Percentiles rank a stretch among this genome's conserved stretches.
Conservation (phyloP, 208 protist genomes). For the Leishmania amazonensis region DNA sequence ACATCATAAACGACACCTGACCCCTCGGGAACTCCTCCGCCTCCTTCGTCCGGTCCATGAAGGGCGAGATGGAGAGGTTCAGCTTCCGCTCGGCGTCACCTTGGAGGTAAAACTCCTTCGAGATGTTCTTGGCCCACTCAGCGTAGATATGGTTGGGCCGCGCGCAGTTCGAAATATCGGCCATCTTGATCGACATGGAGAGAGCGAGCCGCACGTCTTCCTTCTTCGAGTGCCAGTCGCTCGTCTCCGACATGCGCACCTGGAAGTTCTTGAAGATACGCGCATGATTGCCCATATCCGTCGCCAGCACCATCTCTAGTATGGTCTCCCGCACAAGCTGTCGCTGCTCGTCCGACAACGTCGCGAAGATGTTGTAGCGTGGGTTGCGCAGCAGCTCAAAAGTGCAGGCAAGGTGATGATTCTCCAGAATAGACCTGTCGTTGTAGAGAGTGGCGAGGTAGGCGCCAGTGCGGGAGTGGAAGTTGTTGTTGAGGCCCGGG, state of each 20-base stretch:
- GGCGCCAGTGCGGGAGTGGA: slow-evolving; percentile 92
- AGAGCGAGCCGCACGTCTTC: slow-evolving; percentile 90
- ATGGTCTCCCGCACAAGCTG: slow-evolving; percentile 86
- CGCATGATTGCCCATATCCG: slow-evolving; percentile 94
- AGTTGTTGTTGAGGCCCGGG: slow-evolving; percentile 97
- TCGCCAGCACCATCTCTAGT: slow-evolving; percentile 93
- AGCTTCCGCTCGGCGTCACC: slow-evolving; percentile 89
- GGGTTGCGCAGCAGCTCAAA: slow-evolving; percentile 87
- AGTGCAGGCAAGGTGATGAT: slow-evolving; percentile 90
- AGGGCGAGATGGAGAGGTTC: slow-evolving; percentile 88
- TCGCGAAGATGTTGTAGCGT: slow-evolving; percentile 85
- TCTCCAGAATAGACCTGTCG: slow-evolving; percentile 94
- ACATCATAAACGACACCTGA: slow-evolving; percentile 94
- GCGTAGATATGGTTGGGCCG: slow-evolving; percentile 87
- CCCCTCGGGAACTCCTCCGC: slow-evolving; percentile 85
- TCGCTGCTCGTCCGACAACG: slow-evolving; percentile 76
- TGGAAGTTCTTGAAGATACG: slow-evolving; percentile 88
- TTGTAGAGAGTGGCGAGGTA: slow-evolving; percentile 94
- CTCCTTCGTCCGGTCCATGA: slow-evolving; percentile 91
- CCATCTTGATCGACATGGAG: slow-evolving; percentile 94
- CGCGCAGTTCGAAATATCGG: slow-evolving; percentile 94
- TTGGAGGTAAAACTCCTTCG: slow-evolving; percentile 93
- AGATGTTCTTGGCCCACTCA: slow-evolving; percentile 93
- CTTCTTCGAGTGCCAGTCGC: slow-evolving; percentile 73
- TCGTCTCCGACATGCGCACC: slow-evolving; percentile 70